These are phyloP conservation scores for Basidiobolus meristosporus DNA, from an alignment of 371 early-diverging fungal species.

Conservation along the genomic window DNA sequence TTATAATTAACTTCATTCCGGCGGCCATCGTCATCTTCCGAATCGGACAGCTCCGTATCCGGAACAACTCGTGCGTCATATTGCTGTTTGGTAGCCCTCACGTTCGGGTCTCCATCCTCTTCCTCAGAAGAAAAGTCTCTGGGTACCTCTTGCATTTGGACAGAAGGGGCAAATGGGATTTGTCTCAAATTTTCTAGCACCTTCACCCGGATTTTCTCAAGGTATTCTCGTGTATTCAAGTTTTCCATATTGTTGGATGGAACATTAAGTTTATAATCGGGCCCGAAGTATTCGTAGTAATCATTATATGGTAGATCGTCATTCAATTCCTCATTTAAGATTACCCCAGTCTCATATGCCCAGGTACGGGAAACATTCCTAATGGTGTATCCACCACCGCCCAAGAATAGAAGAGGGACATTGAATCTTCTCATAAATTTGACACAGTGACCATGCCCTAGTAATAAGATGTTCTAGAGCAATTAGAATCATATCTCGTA, in stretches of 20 bases:
- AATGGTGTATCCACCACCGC: slow-evolving; percentile 99
- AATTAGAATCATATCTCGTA: too few relatives aligned
- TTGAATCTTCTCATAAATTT: slow-evolving; percentile 83
- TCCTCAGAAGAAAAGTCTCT: slow-evolving; percentile 12
- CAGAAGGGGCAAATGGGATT: slow-evolving; percentile 85
- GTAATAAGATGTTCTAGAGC: neutral
- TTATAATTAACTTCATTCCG: slow-evolving; percentile 4
- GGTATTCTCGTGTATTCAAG: slow-evolving; percentile 73
- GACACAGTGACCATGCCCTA: slow-evolving; percentile 77
- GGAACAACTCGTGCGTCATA: slow-evolving; percentile 25
- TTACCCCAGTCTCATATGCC: slow-evolving; percentile 95
- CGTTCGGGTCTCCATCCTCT: slow-evolving; percentile 22
- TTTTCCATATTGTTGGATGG: slow-evolving; percentile 93
- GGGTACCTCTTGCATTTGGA: slow-evolving; percentile 63
- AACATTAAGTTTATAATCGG: slow-evolving; percentile 85
- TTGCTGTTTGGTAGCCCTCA: slow-evolving; percentile 24
- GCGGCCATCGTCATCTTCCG: slow-evolving; percentile 24
- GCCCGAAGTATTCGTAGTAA: slow-evolving; percentile 88
- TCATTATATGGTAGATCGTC: slow-evolving; percentile 79
- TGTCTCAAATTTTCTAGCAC: slow-evolving; percentile 80
- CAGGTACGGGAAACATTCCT: slow-evolving; percentile 95
- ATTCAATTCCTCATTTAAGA: slow-evolving; percentile 57
- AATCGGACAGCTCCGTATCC: slow-evolving; percentile 34
- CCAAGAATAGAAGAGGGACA: slow-evolving; percentile 86
- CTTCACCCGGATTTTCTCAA: slow-evolving; percentile 50